Evolutionary conservation across 305 asterid species (phyloP).

Genomic region (Fraxinus dipetala): DNA sequence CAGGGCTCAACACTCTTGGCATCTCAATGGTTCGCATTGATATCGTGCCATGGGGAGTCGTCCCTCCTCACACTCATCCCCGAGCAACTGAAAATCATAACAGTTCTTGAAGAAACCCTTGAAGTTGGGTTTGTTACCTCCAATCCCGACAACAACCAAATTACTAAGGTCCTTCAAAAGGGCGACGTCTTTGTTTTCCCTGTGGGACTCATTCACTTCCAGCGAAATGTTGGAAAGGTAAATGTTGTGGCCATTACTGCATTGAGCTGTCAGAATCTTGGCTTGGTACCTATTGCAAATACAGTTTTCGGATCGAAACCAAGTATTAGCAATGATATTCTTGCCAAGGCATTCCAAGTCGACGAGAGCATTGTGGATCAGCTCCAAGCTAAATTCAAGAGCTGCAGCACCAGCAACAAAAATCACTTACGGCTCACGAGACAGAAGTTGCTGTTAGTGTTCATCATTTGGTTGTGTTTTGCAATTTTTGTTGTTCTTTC

Average conservation of each 20-base stretch:
- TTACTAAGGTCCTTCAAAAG: conserved; percentile 17
- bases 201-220: conserved; percentile 28
- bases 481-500: not conserved
- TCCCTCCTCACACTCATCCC: conserved; percentile 30
- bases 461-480: not conserved
- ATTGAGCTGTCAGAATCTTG: conserved; percentile 33
- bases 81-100: conserved; percentile 30
- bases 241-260: conserved; percentile 23
- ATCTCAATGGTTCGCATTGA: conserved; percentile 31
- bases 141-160: conserved; percentile 21
- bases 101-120: conserved; percentile 23
- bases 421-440: conserved; percentile 4
- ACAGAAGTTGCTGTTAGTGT: not conserved
- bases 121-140: conserved; percentile 28
- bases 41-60: conserved; percentile 14
- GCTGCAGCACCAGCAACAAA: not conserved
- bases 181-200: conserved; percentile 31
- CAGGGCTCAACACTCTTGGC: conserved; percentile 26
- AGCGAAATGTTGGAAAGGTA: conserved; percentile 20
- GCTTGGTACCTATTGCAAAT: conserved; percentile 18
- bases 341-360: conserved; percentile 27
- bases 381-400: conserved; percentile 28
- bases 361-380: conserved; percentile 24
- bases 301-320: conserved; percentile 29
- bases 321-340: conserved; percentile 14